A percentile compares a stretch with the other conserved stretches of the same genome.
Conservation (phyloP, 2,329 filamentous ascomycete species). For the Lachnellula arida region DNA sequence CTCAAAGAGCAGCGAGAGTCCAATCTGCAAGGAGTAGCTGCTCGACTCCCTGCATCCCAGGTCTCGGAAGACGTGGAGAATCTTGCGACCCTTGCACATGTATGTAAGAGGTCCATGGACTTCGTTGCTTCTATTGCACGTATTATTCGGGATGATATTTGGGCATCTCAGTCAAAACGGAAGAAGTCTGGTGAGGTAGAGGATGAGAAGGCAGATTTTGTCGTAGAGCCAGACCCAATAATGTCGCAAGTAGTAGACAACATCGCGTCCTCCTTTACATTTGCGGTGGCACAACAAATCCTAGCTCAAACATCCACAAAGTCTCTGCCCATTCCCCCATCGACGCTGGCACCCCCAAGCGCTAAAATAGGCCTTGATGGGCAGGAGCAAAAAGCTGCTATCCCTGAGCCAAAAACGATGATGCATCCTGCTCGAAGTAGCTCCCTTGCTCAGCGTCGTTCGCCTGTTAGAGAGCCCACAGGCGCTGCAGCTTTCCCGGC, state of each 20-base stretch:
- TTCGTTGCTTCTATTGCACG: slow-evolving; percentile 80
- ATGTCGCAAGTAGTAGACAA: slow-evolving; percentile 61
- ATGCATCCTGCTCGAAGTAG: slow-evolving; percentile 63
- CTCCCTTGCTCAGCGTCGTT: slow-evolving; percentile 46
- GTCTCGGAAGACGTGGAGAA: slow-evolving; percentile 63
- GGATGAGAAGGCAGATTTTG: slow-evolving; percentile 33
- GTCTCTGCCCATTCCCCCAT: slow-evolving; percentile 60
- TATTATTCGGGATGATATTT: slow-evolving; percentile 73
- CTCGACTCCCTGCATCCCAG: slow-evolving; percentile 44
- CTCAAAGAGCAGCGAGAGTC: slow-evolving; percentile 58
- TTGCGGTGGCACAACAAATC: slow-evolving; percentile 70
- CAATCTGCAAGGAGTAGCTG: slow-evolving; percentile 52
- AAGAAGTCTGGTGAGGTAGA: slow-evolving; percentile 10
- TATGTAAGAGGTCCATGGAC: slow-evolving; percentile 75
- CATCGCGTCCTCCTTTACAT: slow-evolving; percentile 72
- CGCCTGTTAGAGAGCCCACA: slow-evolving; percentile 40
- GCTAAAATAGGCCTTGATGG: slow-evolving; percentile 32
- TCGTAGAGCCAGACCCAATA: slow-evolving; percentile 31
- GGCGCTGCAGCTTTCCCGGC: slow-evolving; percentile 53
- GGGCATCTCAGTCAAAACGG: slow-evolving; percentile 46
- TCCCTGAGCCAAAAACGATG: slow-evolving; percentile 66
- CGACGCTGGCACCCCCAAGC: slow-evolving; percentile 41
- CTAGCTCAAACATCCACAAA: slow-evolving; percentile 70
- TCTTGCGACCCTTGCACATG: slow-evolving; percentile 73
- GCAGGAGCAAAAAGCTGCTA: slow-evolving; percentile 56